Conservation (phyloP, 768 basidiomycete genomes). For the Thelephora aurantiotincta region DNA sequence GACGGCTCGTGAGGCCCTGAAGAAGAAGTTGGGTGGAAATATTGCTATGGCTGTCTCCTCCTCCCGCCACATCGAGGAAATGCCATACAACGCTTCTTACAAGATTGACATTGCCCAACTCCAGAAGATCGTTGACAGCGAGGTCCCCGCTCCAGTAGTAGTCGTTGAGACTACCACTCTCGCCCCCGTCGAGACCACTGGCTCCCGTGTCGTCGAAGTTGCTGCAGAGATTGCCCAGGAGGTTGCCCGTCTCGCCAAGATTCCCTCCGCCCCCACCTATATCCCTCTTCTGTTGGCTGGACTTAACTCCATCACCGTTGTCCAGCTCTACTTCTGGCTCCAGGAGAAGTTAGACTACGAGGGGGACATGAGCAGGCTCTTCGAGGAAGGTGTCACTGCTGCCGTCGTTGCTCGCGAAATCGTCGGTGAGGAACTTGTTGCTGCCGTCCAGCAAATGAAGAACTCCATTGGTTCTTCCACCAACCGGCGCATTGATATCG, state of each 20-base stretch:
- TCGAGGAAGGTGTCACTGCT: slow-evolving; percentile 19
- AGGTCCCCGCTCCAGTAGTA: slow-evolving; percentile 8
- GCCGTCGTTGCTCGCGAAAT: slow-evolving; percentile 17
- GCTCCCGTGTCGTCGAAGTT: slow-evolving; percentile 8
- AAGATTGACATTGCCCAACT: slow-evolving; percentile 16
- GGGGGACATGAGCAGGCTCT: slow-evolving; percentile 16
- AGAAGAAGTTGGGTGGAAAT: slow-evolving; percentile 9
- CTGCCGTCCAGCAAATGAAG: not conserved
- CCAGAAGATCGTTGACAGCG: slow-evolving; percentile 12
- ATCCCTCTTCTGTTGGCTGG: slow-evolving; percentile 19
- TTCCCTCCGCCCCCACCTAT: slow-evolving; percentile 7
- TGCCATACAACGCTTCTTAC: slow-evolving; percentile 19
- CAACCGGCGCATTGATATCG: slow-evolving; percentile 10
- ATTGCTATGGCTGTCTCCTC: slow-evolving; percentile 14
- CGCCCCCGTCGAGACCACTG: slow-evolving; percentile 15
- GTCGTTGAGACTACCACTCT: slow-evolving; percentile 8
- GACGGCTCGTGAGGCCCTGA: slow-evolving; percentile 12
- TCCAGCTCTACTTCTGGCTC: slow-evolving; percentile 19
- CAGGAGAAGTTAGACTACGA: slow-evolving; percentile 18
- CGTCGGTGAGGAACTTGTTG: slow-evolving; percentile 7
- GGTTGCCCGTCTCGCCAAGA: slow-evolving; percentile 17
- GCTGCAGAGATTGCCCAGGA: slow-evolving; percentile 21
- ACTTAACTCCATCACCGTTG: slow-evolving; percentile 18
- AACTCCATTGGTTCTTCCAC: not conserved
- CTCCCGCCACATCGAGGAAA: slow-evolving; percentile 13